Percentiles rank a stretch among this genome's conserved stretches.
phyloP scores from a whole-genome alignment of 805 yeast species.

The Candida broadrunensis region DNA sequence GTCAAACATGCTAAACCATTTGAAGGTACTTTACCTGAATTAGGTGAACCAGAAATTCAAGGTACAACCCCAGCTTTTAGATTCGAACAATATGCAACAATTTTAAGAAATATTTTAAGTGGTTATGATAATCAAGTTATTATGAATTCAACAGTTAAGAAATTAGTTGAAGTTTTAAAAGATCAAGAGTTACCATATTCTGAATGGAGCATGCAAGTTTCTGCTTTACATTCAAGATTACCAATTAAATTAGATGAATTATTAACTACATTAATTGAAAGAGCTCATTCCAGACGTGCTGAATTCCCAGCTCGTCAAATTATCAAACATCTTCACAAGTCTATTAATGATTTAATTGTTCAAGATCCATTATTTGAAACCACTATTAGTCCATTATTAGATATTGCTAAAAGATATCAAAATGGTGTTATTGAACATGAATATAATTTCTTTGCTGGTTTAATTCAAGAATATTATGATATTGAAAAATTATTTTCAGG shows the following conservation, averaged over 20 bases:
- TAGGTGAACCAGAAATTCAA: constrained; percentile 76
- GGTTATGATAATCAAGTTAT: constrained; percentile 97
- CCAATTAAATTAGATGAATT: constrained; percentile 73
- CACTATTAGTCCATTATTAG: constrained; percentile 69
- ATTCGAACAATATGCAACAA: constrained; percentile 54
- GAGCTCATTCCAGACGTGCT: constrained; percentile 61
- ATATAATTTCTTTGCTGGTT: constrained; percentile 64
- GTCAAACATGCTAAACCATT: constrained; percentile 95
- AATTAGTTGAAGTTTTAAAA: constrained; percentile 67
- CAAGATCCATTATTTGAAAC: constrained; percentile 36
- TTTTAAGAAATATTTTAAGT: constrained; percentile 73
- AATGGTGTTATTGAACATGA: constrained; percentile 85
- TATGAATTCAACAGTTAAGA: constrained; percentile 78
- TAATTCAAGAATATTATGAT: constrained; percentile 69
- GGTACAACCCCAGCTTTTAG: constrained; percentile 85
- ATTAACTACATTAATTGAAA: constrained; percentile 62
- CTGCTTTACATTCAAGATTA: constrained; percentile 90
- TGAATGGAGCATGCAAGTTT: constrained; percentile 81
- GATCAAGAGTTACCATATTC: constrained; percentile 86
- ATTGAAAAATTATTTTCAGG: constrained; percentile 81
- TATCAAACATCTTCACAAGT: constrained; percentile 65
- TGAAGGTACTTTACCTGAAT: constrained; percentile 88
- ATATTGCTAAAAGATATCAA: constrained; percentile 65
- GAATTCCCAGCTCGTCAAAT: constrained; percentile 94
- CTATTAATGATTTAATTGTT: constrained; percentile 45